Percentiles rank a stretch among this genome's conserved stretches.
Evolutionary conservation across 305 asterid species (phyloP).

Genomic region (Fraxinus baroniana): DNA sequence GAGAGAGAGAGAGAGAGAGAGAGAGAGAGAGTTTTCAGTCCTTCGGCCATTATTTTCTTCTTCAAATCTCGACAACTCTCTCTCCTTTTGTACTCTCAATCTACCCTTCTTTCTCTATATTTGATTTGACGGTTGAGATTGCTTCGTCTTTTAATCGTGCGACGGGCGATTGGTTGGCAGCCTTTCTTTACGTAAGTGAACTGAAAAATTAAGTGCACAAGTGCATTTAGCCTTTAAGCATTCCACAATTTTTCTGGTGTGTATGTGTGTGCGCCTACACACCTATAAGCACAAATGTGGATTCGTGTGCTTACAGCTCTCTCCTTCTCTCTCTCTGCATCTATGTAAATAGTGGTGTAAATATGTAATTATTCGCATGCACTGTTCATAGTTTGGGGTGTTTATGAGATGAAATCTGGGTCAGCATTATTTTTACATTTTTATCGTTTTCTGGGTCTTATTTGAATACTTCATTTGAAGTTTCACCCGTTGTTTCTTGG

Average conservation of each 20-base stretch:
- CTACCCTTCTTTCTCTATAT: background rate
- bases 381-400: slow-evolving; percentile 29
- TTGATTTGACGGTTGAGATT: slow-evolving; percentile 39
- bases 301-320: slow-evolving; percentile 12
- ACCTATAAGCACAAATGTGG: background rate
- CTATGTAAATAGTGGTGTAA: background rate
- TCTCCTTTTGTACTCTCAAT: background rate
- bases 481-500: slow-evolving; percentile 18
- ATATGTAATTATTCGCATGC: slow-evolving; percentile 36
- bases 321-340: background rate
- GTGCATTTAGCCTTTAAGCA: slow-evolving; percentile 25
- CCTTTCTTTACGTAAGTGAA: slow-evolving; percentile 32
- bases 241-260: slow-evolving; percentile 27
- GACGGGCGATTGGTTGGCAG: slow-evolving; percentile 32
- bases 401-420: slow-evolving; percentile 22
- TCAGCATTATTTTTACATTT: slow-evolving; percentile 18
- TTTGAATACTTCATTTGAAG: slow-evolving; percentile 20
- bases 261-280: background rate
- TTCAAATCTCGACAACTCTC: slow-evolving; percentile 22
- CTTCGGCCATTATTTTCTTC: slow-evolving; percentile 5
- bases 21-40: background rate
- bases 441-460: background rate
- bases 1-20: too few species aligned
- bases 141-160: slow-evolving; percentile 28
- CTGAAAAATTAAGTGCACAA: background rate